Conservation (phyloP, 371 early-diverging fungal species). For the Apophysomyces trapeziformis region DNA sequence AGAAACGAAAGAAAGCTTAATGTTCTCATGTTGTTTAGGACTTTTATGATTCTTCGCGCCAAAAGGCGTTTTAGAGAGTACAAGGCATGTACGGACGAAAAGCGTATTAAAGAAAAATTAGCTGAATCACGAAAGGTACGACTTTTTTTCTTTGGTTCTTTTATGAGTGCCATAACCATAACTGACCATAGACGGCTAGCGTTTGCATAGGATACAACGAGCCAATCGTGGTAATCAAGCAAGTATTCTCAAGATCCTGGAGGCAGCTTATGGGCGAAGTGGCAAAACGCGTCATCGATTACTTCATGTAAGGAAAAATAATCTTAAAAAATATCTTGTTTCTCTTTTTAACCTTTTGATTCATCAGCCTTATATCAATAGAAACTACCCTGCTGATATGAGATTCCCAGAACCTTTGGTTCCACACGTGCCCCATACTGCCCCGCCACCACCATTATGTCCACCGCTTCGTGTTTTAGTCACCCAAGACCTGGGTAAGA, state of each 20-base stretch:
- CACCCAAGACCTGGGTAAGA: conserved; percentile 19
- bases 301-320: neutral
- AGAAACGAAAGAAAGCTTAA: neutral
- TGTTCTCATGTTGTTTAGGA: conserved; percentile 15
- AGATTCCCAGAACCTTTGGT: conserved; percentile 36
- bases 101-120: conserved; percentile 39
- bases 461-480: conserved; percentile 31
- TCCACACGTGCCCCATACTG: conserved; percentile 44
- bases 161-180: neutral
- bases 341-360: neutral
- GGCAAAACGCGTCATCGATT: conserved; percentile 28
- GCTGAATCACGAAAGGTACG: conserved; percentile 43
- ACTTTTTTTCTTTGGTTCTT: neutral
- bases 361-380: conserved; percentile 35
- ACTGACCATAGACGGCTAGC: conserved; percentile 16
- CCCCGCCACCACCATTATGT: conserved; percentile 48
- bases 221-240: conserved; percentile 41
- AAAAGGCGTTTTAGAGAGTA: conserved; percentile 34
- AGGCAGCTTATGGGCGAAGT: conserved; percentile 44
- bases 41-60: conserved; percentile 37
- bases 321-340: neutral
- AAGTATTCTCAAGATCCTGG: conserved; percentile 36
- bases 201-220: conserved; percentile 35
- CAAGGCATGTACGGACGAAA: conserved; percentile 30
- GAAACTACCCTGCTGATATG: conserved; percentile 22